A percentile compares a stretch with the other conserved stretches of the same genome.
phyloP scores from a whole-genome alignment of 768 basidiomycete species.

The Tricholoma saponaceum region DNA sequence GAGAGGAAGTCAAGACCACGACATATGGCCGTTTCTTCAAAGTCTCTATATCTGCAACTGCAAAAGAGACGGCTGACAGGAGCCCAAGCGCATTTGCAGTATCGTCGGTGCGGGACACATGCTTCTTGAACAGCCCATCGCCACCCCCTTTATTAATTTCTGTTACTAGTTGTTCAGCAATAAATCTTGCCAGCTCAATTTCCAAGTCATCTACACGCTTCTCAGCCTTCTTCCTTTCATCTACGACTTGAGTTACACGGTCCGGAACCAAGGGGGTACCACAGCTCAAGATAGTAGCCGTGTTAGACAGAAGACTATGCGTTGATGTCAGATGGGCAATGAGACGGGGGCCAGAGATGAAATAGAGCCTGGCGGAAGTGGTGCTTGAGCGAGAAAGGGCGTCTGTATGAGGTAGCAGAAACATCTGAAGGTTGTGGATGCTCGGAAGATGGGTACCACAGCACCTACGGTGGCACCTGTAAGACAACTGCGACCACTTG shows the following conservation, averaged over 20 bases:
- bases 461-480: slow-evolving; percentile 41
- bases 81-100: slow-evolving; percentile 53
- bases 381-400: slow-evolving; percentile 56
- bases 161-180: slow-evolving; percentile 38
- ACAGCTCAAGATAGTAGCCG: slow-evolving; percentile 63
- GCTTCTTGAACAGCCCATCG: slow-evolving; percentile 36
- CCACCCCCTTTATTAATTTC: slow-evolving; percentile 28
- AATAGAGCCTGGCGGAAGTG: slow-evolving; percentile 71
- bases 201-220: slow-evolving; percentile 71
- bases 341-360: slow-evolving; percentile 78
- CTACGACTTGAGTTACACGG: slow-evolving; percentile 61
- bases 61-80: slow-evolving; percentile 51
- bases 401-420: slow-evolving; percentile 68
- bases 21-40: slow-evolving; percentile 17
- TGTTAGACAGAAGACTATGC: slow-evolving; percentile 49
- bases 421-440: slow-evolving; percentile 67
- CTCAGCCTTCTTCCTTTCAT: slow-evolving; percentile 61
- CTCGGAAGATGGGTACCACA: slow-evolving; percentile 83
- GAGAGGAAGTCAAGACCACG: slow-evolving; percentile 55
- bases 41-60: slow-evolving; percentile 30
- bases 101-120: slow-evolving; percentile 61
- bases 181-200: slow-evolving; percentile 49
- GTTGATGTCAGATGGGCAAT: slow-evolving; percentile 56
- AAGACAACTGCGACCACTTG: not conserved
- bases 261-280: slow-evolving; percentile 63